Evolutionary conservation across 108 stramenopile species (phyloP), one percentile per base, ranked within the genome.

Genomic region (Mediolabrus comicus): DNA sequence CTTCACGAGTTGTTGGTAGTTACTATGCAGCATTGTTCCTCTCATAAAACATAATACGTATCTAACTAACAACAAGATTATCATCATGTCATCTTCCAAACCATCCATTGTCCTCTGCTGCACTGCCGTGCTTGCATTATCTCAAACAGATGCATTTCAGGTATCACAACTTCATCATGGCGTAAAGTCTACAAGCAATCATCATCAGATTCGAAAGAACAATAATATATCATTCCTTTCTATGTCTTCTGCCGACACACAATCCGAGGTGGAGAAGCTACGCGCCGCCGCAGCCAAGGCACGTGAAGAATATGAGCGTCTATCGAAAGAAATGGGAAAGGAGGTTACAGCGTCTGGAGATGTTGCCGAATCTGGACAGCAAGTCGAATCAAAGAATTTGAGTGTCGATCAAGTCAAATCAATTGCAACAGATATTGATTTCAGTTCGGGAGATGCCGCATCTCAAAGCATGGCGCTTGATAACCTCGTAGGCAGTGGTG

Each of bases 231-330:
- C 46, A 49, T 49, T 49, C 46, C 46, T 49, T 22, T 24, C 46
- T 22, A 49, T 49, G 46, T n/a, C n/a, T n/a, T n/a, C n/a, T n/a
- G 22, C 46, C 0, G 46, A 49, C 5, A 86, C 46, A 49, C 46
- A 49, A 49, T 49, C 46, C 49, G 87, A 92, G 59, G 77, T 93
- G 8, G 86, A 71, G 4, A 74, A 54, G 35, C 64, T 93, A 39
- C 80, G 86, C 19, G 88, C 84, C 16, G 85, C 86, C 0, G 92
- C 92, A 9, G 88, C 88, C 30, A 86, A 87, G 69, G 92, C 92
- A 10, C 77, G 92, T 9, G 88, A 89, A 69, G 92, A 93, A 53
- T 89, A 89, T 25, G 86, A 83, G n/a, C 51, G 54, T 43, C 72
- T 93, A 5, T 59, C 41, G 27, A 46, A 70, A 53, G 62, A 67